Evolutionary conservation across 306 rosid species (phyloP), one percentile per base, ranked within the genome.

Genomic region (Neltuma alba): DNA sequence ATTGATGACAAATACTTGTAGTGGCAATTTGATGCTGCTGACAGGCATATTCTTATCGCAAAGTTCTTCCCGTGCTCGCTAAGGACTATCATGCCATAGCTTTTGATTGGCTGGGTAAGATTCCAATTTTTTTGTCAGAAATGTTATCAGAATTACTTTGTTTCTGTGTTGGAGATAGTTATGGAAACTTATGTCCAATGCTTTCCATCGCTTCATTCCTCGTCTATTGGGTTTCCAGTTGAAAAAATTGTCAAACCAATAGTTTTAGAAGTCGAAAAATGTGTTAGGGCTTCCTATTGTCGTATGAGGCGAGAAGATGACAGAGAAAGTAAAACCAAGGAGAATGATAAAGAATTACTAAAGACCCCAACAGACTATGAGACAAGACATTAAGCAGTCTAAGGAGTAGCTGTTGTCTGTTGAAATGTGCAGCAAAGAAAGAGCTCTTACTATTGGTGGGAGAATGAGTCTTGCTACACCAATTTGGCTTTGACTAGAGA

Each of bases 91-190:
- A 74, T 54, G 76, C 84, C n/a, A 81, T 85, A 44, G 85, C 98
- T 67, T 93, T 93, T 86, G 98, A 93, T 81, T 93, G 98, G 98
- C 85, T 91, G 50, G 98, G 98, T 93, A 82, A 79, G 80, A 79
- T 58, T 54, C 45, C 62, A 61, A 31, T 80, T 52, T 10, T 83
- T 72, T 48, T 74, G 62, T 65, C 42, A 21, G 63, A 80, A 60
- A 34, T 68, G 55, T 72, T 38, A 28, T 79, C 30, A 14, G 36
- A 66, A 71, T 76, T 75, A 21, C 61, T 34, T 58, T 67, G 28
- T 18, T 54, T 73, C 70, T 72, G 21, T 27, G 4, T 67, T 48
- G 31, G 54, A 48, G 44, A 25, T 67, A 23, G 57, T 41, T 77
- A 7, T 64, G 37, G 66, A 60, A 70, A 63, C 8, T 70, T 69